phyloP scores from a whole-genome alignment of 2,329 filamentous ascomycete species.

The Plectosphaerella plurivora region DNA sequence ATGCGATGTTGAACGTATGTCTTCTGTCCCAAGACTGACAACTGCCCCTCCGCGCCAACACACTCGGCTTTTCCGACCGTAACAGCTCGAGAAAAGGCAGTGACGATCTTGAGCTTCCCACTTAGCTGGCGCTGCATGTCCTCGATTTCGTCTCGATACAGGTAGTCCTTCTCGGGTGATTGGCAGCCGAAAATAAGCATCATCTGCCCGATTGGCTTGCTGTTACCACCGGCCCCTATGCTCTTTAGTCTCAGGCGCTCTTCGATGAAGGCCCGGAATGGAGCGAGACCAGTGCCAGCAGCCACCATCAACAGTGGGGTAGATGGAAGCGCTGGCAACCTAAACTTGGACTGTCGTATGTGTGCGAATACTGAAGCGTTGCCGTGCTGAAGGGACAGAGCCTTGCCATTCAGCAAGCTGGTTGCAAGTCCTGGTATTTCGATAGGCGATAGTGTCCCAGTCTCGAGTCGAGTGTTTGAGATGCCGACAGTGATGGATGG shows the following conservation, averaged over 20 bases:
- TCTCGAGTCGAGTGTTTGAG: slow-evolving; percentile 57
- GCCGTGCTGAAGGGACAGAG: slow-evolving; percentile 95
- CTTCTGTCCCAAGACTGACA: slow-evolving; percentile 8
- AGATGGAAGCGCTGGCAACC: slow-evolving; percentile 67
- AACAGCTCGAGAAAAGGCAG: slow-evolving; percentile 23
- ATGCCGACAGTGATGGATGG: slow-evolving; percentile 94
- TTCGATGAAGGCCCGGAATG: slow-evolving; percentile 27
- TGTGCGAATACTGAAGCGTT: slow-evolving; percentile 77
- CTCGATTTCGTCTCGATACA: slow-evolving; percentile 18
- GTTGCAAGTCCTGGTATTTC: slow-evolving; percentile 87
- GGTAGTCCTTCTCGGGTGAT: slow-evolving; percentile 25
- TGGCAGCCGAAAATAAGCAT: slow-evolving; percentile 38
- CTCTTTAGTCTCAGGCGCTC: slow-evolving; percentile 26
- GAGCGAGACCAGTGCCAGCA: slow-evolving; percentile 46
- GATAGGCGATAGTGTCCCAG: too few relatives aligned
- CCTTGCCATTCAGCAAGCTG: slow-evolving; percentile 89
- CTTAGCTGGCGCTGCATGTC: slow-evolving; percentile 9
- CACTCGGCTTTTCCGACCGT: too few relatives aligned
- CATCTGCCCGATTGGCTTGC: slow-evolving; percentile 24
- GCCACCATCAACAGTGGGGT: slow-evolving; percentile 46
- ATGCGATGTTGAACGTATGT: slow-evolving; percentile 33
- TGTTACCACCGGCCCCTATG: slow-evolving; percentile 25
- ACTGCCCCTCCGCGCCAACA: too few relatives aligned
- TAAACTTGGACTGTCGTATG: slow-evolving; percentile 98
- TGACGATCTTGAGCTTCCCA: slow-evolving; percentile 17